phyloP scores from a whole-genome alignment of 208 protist species.

The Borovskyia barvae region DNA sequence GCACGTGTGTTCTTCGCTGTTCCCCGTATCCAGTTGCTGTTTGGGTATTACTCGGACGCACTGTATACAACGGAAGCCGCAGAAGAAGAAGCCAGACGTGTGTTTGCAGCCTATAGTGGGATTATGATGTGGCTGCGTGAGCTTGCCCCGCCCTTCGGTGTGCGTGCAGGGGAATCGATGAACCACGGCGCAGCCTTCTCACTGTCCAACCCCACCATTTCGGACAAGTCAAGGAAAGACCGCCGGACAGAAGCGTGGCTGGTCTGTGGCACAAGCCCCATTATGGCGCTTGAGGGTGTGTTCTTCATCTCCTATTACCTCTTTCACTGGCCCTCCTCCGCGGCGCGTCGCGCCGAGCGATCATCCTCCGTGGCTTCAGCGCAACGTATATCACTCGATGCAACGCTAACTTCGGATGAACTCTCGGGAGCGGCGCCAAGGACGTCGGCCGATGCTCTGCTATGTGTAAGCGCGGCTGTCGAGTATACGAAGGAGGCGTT shows the following conservation, averaged over 20 bases:
- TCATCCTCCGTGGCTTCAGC: not conserved
- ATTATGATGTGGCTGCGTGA: conserved; percentile 37
- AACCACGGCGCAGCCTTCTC: not conserved
- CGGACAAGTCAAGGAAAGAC: not conserved
- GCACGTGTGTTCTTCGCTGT: conserved; percentile 34
- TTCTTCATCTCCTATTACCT: conserved; percentile 61
- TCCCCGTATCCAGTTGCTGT: conserved; percentile 52
- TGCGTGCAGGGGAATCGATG: not conserved
- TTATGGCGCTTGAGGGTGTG: conserved; percentile 52
- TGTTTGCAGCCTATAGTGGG: conserved; percentile 24
- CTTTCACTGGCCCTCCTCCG: conserved; percentile 9
- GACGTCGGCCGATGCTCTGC: not conserved
- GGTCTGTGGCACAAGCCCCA: conserved; percentile 54
- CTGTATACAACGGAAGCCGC: not conserved
- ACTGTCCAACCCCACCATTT: not conserved
- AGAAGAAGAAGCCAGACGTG: conserved; percentile 11
- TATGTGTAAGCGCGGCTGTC: conserved; percentile 16
- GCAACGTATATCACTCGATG: not conserved
- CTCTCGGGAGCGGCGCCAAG: not conserved
- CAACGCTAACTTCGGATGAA: not conserved
- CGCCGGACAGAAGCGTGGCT: not conserved
- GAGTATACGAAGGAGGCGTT: conserved; percentile 58
- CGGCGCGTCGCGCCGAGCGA: not conserved
- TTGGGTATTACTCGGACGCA: conserved; percentile 13
- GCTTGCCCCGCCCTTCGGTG: conserved; percentile 6